phyloP scores from a whole-genome alignment of 805 yeast species.

The Sungouiozyma ichnusensis region DNA sequence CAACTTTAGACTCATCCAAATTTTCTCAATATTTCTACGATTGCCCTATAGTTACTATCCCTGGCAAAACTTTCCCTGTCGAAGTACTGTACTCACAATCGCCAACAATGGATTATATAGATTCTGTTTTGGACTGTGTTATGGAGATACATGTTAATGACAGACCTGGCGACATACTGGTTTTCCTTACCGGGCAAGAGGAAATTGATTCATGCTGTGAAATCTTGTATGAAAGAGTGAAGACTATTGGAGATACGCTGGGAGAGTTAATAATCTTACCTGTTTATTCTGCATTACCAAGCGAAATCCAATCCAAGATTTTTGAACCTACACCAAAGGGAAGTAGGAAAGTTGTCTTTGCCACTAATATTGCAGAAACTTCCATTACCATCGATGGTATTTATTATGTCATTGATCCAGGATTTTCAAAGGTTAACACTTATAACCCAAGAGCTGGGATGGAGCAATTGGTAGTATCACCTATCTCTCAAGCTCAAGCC shows the following conservation, averaged over 20 bases:
- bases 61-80: constrained; percentile 88
- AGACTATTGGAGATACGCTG: constrained; percentile 50
- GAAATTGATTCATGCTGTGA: constrained; percentile 90
- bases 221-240: constrained; percentile 52
- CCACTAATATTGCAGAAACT: constrained; percentile 96
- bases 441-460: constrained; percentile 84
- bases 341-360: constrained; percentile 79
- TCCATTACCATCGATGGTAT: constrained; percentile 94
- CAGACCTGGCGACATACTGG: constrained; percentile 68
- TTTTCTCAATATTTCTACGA: constrained; percentile 66
- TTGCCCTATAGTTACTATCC: constrained; percentile 77
- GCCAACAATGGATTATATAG: constrained; percentile 80
- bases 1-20: constrained; percentile 83
- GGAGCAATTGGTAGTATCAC: constrained; percentile 75
- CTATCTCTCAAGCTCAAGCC: constrained; percentile 92
- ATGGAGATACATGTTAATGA: constrained; percentile 79
- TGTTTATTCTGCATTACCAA: constrained; percentile 82
- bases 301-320: constrained; percentile 79
- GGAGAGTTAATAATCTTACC: constrained; percentile 71
- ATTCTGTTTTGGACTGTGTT: constrained; percentile 74
- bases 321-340: constrained; percentile 83
- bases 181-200: constrained; percentile 84
- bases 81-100: constrained; percentile 68
- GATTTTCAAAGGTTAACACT: constrained; percentile 82
- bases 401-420: constrained; percentile 86